Percentiles rank a stretch among this genome's conserved stretches.
Evolutionary conservation across 208 protist species (phyloP).

Genomic region (Strigomonas oncopelti): DNA sequence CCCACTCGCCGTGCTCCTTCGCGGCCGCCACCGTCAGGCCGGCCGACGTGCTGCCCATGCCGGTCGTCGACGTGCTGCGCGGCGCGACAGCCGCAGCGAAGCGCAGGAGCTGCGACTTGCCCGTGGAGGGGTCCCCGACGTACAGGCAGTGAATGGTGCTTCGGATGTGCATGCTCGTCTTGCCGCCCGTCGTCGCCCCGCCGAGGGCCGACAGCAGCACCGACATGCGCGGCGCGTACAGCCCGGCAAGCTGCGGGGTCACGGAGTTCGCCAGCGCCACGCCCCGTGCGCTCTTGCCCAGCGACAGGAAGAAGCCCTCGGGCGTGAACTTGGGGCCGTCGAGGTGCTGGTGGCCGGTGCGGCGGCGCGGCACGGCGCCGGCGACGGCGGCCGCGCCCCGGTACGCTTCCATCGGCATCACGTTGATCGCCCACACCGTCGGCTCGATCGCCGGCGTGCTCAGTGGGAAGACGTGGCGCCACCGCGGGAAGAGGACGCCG

Average conservation of each 20-base stretch:
- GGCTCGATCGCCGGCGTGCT: conserved; percentile 72
- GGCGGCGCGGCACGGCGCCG: conserved; percentile 19
- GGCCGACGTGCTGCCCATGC: conserved; percentile 89
- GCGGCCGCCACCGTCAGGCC: conserved; percentile 87
- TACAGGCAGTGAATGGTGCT: conserved; percentile 97
- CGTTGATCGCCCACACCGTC: conserved; percentile 74
- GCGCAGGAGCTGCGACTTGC: conserved; percentile 92
- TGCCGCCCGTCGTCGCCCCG: conserved; percentile 59
- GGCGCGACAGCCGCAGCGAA: conserved; percentile 77
- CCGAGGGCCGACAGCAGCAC: conserved; percentile 72
- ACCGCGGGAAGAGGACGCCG: conserved; percentile 72
- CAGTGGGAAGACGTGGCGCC: conserved; percentile 58
- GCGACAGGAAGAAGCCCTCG: conserved; percentile 69
- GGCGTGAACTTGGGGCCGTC: conserved; percentile 65
- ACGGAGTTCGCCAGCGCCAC: conserved; percentile 55
- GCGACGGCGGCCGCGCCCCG: conserved; percentile 38
- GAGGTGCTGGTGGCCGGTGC: conserved; percentile 9
- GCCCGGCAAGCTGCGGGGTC: conserved; percentile 72
- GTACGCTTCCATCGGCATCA: conserved; percentile 75
- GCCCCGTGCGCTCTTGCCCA: conserved; percentile 42
- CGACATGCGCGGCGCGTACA: conserved; percentile 78
- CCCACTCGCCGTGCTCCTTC: conserved; percentile 89
- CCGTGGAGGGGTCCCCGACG: conserved; percentile 98
- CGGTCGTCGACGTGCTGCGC: conserved; percentile 85
- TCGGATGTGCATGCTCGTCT: conserved; percentile 61